Evolutionary conservation across 495 filamentous ascomycete species (phyloP), one percentile per base, ranked within the genome.

Genomic region (Penicillium bovifimosum): DNA sequence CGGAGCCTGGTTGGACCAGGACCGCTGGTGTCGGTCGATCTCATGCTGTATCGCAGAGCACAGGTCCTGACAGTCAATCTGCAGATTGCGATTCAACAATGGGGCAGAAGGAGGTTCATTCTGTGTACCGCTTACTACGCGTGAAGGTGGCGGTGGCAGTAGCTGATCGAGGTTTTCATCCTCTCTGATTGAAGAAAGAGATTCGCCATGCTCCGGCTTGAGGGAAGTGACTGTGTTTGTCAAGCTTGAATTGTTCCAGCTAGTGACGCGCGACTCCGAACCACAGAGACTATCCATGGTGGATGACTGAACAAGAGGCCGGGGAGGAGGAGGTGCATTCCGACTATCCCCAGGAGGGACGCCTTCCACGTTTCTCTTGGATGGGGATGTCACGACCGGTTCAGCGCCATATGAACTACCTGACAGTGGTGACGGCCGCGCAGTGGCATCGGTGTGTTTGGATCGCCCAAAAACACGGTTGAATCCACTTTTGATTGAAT

Each of bases 41-140:
- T 81, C 79, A 54, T 81, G 84, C 78, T 90, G 83, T n/a, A n/a
- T n/a, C 0, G 87, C 88, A 3, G 84, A 84, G 58, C 87, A 91
- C 29, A 91, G 70, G 27, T 85, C 79, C 20, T 85, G 78, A 45
- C 81, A 83, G 53, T 88, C 77, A n/a, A n/a, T n/a, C n/a, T n/a
- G n/a, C n/a, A n/a, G n/a, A n/a, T n/a, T n/a, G n/a, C n/a, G n/a
- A n/a, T n/a, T n/a, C n/a, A n/a, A n/a, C n/a, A n/a, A n/a, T n/a
- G n/a, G n/a, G n/a, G n/a, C n/a, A n/a, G n/a, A n/a, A n/a, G n/a
- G n/a, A n/a, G n/a, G n/a, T n/a, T 41, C 53, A 46, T 52, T 49
- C 9, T 42, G 51, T 9, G 43, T 13, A 35, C 41, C 34, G 40
- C 27, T 39, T 39, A 44, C 45, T n/a, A 9, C 51, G 29, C 2